Conservation (phyloP, 1,284 basidiomycete species). For the Coniferiporia sulphurascens region DNA sequence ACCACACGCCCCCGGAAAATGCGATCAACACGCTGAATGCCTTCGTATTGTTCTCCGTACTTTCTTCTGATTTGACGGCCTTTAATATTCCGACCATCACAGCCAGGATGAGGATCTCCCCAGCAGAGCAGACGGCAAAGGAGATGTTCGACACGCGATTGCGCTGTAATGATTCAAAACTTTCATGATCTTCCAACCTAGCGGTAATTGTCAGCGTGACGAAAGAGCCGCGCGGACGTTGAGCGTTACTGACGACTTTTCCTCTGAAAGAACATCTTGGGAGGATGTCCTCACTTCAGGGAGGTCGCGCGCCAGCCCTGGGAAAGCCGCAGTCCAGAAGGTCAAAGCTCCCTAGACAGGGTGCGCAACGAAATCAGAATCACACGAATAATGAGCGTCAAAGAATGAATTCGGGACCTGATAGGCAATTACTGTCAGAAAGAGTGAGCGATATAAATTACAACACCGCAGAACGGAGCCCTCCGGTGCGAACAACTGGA, state of each 20-base stretch:
- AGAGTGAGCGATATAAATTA: not conserved
- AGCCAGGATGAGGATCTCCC: constrained; percentile 67
- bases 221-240: no score
- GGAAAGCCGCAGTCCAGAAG: constrained; percentile 84
- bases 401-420: constrained; percentile 39
- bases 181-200: constrained; percentile 54
- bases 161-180: constrained; percentile 60
- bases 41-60: constrained; percentile 71
- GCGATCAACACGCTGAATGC: constrained; percentile 74
- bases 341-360: constrained; percentile 59
- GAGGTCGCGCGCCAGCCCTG: constrained; percentile 67
- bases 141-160: constrained; percentile 80
- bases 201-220: constrained; percentile 28
- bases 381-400: not conserved
- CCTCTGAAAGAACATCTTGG: constrained; percentile 33
- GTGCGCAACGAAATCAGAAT: not conserved
- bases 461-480: not conserved
- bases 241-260: constrained; percentile 39
- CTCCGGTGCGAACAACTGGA: constrained; percentile 13
- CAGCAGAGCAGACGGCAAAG: constrained; percentile 67
- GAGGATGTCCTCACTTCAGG: constrained; percentile 59
- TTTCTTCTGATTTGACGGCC: constrained; percentile 56
- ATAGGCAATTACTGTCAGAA: constrained; percentile 62
- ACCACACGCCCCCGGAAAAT: constrained; percentile 71
- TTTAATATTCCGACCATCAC: constrained; percentile 77